phyloP scores from a whole-genome alignment of 148 eudicot species.

The Pouteria glomerata region DNA sequence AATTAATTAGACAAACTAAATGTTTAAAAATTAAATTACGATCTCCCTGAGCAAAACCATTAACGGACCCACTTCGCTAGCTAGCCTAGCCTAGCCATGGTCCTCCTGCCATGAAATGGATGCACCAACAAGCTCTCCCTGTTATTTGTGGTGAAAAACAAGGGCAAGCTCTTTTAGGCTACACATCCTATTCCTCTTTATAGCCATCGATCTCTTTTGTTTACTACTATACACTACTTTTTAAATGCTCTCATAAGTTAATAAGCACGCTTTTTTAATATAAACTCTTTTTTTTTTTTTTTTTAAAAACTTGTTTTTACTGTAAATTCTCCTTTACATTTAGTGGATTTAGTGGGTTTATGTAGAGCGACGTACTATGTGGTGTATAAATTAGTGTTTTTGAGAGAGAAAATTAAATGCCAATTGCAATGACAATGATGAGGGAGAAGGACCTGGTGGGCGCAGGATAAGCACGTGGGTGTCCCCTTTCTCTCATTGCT shows the following conservation, averaged over 20 bases:
- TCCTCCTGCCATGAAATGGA: conserved; percentile 25
- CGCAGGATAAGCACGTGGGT: conserved; percentile 40
- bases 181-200: conserved; percentile 13
- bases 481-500: conserved; percentile 26
- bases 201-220: neutral
- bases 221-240: conserved; percentile 5
- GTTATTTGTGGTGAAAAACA: conserved; percentile 1
- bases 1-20: too few relatives aligned
- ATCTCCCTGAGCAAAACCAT: too few relatives aligned
- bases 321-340: neutral
- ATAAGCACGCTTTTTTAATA: too few relatives aligned
- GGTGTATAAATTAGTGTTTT: conserved; percentile 16
- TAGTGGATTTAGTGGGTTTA: conserved; percentile 1
- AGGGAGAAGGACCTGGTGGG: conserved; percentile 26
- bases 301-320: neutral
- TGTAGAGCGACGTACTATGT: conserved; percentile 23
- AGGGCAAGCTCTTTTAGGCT: conserved; percentile 11
- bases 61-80: conserved; percentile 1
- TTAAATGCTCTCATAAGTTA: too few relatives aligned
- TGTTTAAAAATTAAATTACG: too few relatives aligned
- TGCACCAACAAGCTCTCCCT: conserved; percentile 13
- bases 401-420: conserved; percentile 16
- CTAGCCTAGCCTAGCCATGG: conserved; percentile 15
- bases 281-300: too few relatives aligned
- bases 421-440: conserved; percentile 26